Percentiles rank a stretch among this genome's conserved stretches.
Evolutionary conservation across 306 rosid genomes (phyloP).

Genomic region (Casuarina equisetifolia): DNA sequence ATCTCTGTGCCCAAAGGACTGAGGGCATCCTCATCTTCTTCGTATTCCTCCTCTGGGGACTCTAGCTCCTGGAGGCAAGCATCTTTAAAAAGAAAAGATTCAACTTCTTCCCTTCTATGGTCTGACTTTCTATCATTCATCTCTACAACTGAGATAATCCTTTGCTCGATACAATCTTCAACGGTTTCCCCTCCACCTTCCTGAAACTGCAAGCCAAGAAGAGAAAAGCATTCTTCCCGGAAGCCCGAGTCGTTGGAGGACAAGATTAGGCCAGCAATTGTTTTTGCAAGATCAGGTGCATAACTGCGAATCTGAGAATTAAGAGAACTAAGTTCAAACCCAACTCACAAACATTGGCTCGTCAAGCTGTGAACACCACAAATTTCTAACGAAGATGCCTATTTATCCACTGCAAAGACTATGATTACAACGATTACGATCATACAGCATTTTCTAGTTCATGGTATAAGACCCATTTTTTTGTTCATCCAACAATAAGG

Average conservation of each 20-base stretch:
- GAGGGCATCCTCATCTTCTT: constrained; percentile 32
- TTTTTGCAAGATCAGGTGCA: constrained; percentile 85
- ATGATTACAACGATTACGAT: not conserved
- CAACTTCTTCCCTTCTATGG: constrained; percentile 52
- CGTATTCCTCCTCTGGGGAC: constrained; percentile 41
- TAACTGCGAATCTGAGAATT: constrained; percentile 60
- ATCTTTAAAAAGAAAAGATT: constrained; percentile 60
- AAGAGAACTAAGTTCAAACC: constrained; percentile 15
- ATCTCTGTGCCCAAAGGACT: constrained; percentile 43
- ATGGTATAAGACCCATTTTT: not conserved
- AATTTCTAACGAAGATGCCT: not conserved
- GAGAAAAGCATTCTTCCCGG: constrained; percentile 72
- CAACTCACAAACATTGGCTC: not conserved
- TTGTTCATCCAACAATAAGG: constrained; percentile 1
- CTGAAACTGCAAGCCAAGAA: constrained; percentile 70
- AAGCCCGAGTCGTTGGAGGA: constrained; percentile 68
- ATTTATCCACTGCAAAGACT: not conserved
- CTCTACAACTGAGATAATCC: constrained; percentile 64
- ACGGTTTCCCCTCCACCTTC: constrained; percentile 52
- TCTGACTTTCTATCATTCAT: constrained; percentile 60
- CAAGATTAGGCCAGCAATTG: constrained; percentile 76
- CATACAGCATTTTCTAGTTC: not conserved
- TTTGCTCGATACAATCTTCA: constrained; percentile 57
- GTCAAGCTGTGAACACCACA: constrained; percentile 2
- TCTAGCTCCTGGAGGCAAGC: constrained; percentile 38